phyloP scores from a whole-genome alignment of 805 yeast species.

The Metschnikowia koreensis region DNA sequence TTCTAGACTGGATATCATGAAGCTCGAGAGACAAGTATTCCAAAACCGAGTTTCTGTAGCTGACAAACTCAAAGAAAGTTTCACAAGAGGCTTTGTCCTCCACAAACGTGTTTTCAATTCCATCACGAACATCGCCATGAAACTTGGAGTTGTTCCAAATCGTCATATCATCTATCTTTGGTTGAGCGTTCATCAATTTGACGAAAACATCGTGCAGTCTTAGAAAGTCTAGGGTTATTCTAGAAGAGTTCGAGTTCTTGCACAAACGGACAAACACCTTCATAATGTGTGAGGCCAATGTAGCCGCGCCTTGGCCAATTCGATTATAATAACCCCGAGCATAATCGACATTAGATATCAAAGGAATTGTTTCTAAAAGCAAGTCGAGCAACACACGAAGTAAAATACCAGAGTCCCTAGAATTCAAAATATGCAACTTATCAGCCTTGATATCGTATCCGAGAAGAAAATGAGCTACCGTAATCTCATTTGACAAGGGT shows the following conservation, averaged over 20 bases:
- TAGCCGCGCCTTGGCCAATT: conserved; percentile 54
- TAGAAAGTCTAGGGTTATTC: conserved; percentile 49
- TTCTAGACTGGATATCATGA: conserved; percentile 51
- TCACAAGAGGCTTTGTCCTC: conserved; percentile 39
- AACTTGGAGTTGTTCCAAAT: conserved; percentile 53
- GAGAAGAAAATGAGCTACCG: conserved; percentile 70
- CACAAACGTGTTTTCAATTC: conserved; percentile 31
- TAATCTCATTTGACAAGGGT: conserved; percentile 40
- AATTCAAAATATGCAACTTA: conserved; percentile 47
- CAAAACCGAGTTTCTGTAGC: conserved; percentile 57
- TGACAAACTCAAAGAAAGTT: conserved; percentile 59
- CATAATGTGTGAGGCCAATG: conserved; percentile 55
- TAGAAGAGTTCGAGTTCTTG: conserved; percentile 54
- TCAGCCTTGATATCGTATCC: conserved; percentile 60
- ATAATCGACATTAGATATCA: conserved; percentile 38
- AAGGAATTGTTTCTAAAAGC: conserved; percentile 46
- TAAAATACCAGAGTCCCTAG: conserved; percentile 50
- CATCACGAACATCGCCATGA: conserved; percentile 35
- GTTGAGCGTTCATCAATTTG: conserved; percentile 49
- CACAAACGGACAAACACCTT: conserved; percentile 64
- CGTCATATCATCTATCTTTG: conserved; percentile 53
- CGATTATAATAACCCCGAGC: conserved; percentile 30
- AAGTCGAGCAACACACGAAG: conserved; percentile 53
- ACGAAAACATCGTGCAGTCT: conserved; percentile 51
- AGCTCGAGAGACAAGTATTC: conserved; percentile 72